Evolutionary conservation across 2,329 filamentous ascomycete genomes (phyloP).

Genomic region (Gyromitra esculenta): DNA sequence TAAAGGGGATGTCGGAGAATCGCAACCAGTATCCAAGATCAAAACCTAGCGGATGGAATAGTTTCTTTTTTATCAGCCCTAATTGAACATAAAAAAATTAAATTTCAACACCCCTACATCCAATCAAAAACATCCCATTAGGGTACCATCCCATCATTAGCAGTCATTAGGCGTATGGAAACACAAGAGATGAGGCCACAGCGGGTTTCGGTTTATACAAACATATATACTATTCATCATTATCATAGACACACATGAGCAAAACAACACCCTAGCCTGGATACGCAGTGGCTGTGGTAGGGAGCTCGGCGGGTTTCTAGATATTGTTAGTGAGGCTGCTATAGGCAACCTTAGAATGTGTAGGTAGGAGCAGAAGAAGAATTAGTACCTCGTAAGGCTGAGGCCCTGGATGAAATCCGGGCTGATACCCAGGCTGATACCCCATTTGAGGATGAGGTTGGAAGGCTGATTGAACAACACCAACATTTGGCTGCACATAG

Average conservation of each 20-base stretch:
- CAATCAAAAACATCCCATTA: no score
- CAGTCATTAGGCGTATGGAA: not conserved
- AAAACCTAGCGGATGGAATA: no score
- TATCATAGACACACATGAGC: not conserved
- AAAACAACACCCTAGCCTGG: not conserved
- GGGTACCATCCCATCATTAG: no score
- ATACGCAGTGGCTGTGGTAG: not conserved
- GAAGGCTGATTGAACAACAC: not conserved
- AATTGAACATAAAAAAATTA: no score
- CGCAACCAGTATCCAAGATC: no score
- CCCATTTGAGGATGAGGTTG: not conserved
- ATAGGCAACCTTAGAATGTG: not conserved
- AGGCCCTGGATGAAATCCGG: not conserved
- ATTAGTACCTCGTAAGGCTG: not conserved
- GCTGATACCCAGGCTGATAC: not conserved
- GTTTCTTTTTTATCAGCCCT: no score
- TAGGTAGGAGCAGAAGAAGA: not conserved
- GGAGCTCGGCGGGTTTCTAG: constrained; percentile 16
- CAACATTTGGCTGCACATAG: not conserved
- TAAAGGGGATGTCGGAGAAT: no score
- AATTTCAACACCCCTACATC: no score
- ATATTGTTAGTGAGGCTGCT: not conserved
- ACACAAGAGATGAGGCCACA: not conserved
- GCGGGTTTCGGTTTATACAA: not conserved
- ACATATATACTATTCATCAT: not conserved